Base-by-base conservation (phyloP, 129 eudicot genomes). In the Arctium minus region DNA sequence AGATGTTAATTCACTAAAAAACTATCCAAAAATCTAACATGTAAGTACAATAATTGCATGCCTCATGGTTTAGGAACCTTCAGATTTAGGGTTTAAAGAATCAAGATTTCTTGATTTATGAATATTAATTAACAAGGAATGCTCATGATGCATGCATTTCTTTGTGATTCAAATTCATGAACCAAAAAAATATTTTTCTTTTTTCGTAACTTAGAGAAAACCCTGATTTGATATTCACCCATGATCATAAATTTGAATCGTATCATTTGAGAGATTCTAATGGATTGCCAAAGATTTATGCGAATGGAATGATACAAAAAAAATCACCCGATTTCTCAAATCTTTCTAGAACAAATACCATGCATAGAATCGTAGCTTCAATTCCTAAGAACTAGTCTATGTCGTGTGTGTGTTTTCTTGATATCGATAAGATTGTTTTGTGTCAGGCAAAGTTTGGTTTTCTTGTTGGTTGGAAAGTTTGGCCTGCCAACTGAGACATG, bases 401-500 rank as follows among this genome's bases (percentile, higher is more conserved):
- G 10, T 78, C 50, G 17, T 17, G 70, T 18, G 22, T 77, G 8
- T 31, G 5, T 36, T 11, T 60, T 56, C 35, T 77, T 33, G 42
- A 77, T 18, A 22, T 56, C 38, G 29, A 60, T 60, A 60, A 56
- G 40, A 39, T n/a, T 30, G 67, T 53, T 44, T 71, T 71, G 46
- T 71, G 62, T 38, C 31, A 10, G 36, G 35, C 68, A 70, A 77
- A 71, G 42, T 65, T 70, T 13, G 35, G 71, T 80, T 79, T 80
- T 69, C 42, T 56, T 85, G 74, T 50, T 80, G 73, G 71, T 56
- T 39, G 36, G 39, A 85, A 77, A 67, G 85, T 72, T 17, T 69
- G 53, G 70, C 65, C 64, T 73, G 70, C 69, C 75, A 64, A 82
- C 75, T 86, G 12, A 67, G 56, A 76, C 79, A 56, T 76, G 53